phyloP scores from a whole-genome alignment of 495 filamentous ascomycete species.

The Aspergillus haitiensis region DNA sequence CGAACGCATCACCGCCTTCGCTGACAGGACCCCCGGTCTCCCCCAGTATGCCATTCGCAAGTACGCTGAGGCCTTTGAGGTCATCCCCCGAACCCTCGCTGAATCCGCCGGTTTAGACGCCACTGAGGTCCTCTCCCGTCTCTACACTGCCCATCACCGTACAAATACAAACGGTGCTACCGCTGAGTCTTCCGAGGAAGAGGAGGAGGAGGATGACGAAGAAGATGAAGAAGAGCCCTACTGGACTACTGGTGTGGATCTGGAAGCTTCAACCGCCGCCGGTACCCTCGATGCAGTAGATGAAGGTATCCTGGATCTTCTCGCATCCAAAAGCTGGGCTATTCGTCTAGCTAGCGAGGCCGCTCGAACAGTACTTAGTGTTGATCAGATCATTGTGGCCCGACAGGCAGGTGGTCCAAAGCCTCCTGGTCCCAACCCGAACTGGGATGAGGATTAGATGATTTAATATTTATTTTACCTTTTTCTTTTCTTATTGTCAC shows the following conservation, averaged over 20 bases:
- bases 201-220: conserved; percentile 38
- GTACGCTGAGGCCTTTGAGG: conserved; percentile 96
- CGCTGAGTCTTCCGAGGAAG: conserved; percentile 32
- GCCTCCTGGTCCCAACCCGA: conserved; percentile 88
- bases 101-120: conserved; percentile 95
- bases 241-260: conserved; percentile 90
- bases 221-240: conserved; percentile 62
- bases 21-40: conserved; percentile 87
- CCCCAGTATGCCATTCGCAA: conserved; percentile 96
- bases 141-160: conserved; percentile 90
- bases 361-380: conserved; percentile 88
- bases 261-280: conserved; percentile 77
- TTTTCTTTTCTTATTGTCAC: neutral
- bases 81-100: conserved; percentile 88
- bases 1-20: conserved; percentile 83
- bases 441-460: conserved; percentile 95
- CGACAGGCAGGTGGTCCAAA: conserved; percentile 97
- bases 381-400: conserved; percentile 99
- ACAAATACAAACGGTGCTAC: conserved; percentile 16
- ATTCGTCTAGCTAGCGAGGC: conserved; percentile 96
- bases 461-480: conserved; percentile 12
- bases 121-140: conserved; percentile 84
- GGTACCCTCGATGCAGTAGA: conserved; percentile 87
- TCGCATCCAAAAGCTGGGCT: conserved; percentile 90
- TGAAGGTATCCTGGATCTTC: conserved; percentile 87